Conservation (phyloP, 495 filamentous ascomycete species). For the Aspergillus baeticus region DNA sequence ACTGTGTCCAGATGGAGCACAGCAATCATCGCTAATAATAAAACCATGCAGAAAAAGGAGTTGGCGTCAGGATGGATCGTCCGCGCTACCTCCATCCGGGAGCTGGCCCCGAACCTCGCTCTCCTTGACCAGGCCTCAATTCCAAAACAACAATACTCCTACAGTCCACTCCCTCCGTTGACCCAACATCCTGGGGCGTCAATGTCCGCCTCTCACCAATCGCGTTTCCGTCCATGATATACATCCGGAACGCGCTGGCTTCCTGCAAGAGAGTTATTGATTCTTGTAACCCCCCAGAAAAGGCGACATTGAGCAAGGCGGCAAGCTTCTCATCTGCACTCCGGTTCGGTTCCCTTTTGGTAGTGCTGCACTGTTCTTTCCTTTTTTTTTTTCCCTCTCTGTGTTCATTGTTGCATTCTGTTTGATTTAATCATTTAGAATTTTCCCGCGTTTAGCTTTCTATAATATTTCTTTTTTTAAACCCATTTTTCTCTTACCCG, state of each 20-base stretch:
- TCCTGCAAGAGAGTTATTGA: constrained; percentile 19
- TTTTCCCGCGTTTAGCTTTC: constrained; percentile 1
- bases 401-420: not conserved
- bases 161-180: constrained; percentile 18
- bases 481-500: constrained; percentile 5
- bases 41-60: constrained; percentile 11
- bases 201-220: constrained; percentile 26
- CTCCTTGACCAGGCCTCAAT: constrained; percentile 15
- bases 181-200: constrained; percentile 33
- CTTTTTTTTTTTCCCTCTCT: not conserved
- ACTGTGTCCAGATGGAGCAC: constrained; percentile 12
- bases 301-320: constrained; percentile 13
- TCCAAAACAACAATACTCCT: not conserved
- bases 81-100: constrained; percentile 20
- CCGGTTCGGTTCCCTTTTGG: not conserved
- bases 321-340: constrained; percentile 12
- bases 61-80: constrained; percentile 22
- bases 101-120: constrained; percentile 31
- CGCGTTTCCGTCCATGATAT: constrained; percentile 11
- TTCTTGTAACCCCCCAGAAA: constrained; percentile 7
- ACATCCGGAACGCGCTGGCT: constrained; percentile 14
- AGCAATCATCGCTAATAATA: constrained; percentile 11
- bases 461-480: constrained; percentile 9
- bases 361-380: constrained; percentile 2
- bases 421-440: constrained; percentile 3